Base-by-base conservation (phyloP, 2,329 filamentous ascomycete genomes). In the Colletotrichum simmondsii region DNA sequence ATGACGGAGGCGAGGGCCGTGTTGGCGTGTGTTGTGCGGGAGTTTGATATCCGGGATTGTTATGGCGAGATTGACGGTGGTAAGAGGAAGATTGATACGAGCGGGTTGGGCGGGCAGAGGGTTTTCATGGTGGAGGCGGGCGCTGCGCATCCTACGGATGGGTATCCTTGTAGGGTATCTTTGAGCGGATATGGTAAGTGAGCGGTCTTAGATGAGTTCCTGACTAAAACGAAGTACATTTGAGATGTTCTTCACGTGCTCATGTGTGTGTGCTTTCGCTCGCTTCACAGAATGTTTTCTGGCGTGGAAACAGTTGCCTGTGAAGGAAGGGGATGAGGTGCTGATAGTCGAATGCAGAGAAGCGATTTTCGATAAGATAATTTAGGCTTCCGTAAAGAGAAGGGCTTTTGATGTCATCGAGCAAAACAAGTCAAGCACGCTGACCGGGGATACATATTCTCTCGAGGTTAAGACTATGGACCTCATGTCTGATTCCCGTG, bases 1-100 rank as follows among this genome's bases (percentile, higher is more conserved):
- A 85, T 87, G 81, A 75, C 79, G 26, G 87, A 90, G 77, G 78
- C 84, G 26, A 85, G 83, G 69, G 80, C 86, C 57, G 83, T 87
- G 6, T 77, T 89, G 49, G 84, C 85, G 1, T 80, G 87, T 75
- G 84, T 84, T 1, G 74, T 86, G 5, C 76, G 87, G 52, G 82
- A 84, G 16, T 88, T 89, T 59, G 87, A 89, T 11, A 54, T 74
- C 2, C 32, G n/a, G 14, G 59, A 75, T 26, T 59, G 64, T 19
- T 75, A 71, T 16, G 69, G 49, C 19, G 69, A 74, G 72, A 32
- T 74, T 8, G 72, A 74, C 19, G 69, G 58, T 8, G 69, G 54
- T 10, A 60, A 32, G 11, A 53, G 65, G 11, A 58, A 69, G 69
- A 30, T 68, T 3, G 69, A 74, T 19, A 24, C 60, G 35, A 65